These are phyloP conservation scores for Ganoderma lucidum DNA, from an alignment of 1,284 basidiomycete genomes.

Conservation along the genomic window DNA sequence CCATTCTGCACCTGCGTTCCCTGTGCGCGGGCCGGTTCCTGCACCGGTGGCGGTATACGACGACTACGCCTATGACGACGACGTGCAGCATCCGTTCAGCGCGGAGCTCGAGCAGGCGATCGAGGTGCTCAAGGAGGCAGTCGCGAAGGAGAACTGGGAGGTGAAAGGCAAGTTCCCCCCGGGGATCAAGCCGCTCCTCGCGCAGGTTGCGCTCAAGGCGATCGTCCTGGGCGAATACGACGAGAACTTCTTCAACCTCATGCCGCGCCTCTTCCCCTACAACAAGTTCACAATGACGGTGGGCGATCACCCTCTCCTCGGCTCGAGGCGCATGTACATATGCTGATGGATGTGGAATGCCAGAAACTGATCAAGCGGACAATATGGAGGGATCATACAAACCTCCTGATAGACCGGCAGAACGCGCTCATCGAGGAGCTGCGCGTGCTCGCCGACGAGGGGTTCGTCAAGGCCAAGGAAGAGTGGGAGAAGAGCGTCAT, in stretches of 20 bases:
- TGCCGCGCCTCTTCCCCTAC: conserved; percentile 91
- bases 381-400: conserved; percentile 73
- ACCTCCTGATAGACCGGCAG: conserved; percentile 67
- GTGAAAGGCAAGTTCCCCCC: conserved; percentile 91
- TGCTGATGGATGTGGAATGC: not conserved
- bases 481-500: conserved; percentile 74
- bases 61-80: not conserved
- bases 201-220: conserved; percentile 79
- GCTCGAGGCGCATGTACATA: not conserved
- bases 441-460: conserved; percentile 61
- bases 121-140: conserved; percentile 66
- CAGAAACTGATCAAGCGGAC: conserved; percentile 88
- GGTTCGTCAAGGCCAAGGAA: conserved; percentile 72
- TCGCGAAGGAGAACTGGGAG: conserved; percentile 75
- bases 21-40: conserved; percentile 13
- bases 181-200: conserved; percentile 76
- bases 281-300: conserved; percentile 92
- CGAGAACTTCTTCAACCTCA: conserved; percentile 89
- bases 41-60: not conserved
- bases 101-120: conserved; percentile 72
- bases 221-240: conserved; percentile 88
- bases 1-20: not conserved
- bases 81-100: conserved; percentile 63
- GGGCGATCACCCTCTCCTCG: conserved; percentile 34
- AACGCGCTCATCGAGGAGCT: conserved; percentile 71